phyloP scores from a whole-genome alignment of 2,329 filamentous ascomycete species.

The Botryotinia calthae region DNA sequence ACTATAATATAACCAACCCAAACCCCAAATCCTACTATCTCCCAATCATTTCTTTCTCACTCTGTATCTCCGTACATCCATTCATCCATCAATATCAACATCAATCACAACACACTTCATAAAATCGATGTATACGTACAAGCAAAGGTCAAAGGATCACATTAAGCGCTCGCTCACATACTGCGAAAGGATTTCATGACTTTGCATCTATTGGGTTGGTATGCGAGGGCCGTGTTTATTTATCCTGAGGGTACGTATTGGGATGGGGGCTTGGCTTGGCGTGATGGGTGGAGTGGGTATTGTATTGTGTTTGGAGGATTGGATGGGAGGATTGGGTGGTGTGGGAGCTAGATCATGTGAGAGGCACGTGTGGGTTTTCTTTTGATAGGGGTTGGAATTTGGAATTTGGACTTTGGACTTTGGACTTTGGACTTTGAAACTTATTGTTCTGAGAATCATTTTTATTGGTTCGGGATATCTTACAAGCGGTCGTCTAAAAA shows the following conservation, averaged over 20 bases:
- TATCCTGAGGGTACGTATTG: background rate
- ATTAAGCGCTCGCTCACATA: background rate
- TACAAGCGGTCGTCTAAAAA: background rate
- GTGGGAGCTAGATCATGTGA: background rate
- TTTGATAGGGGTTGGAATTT: too few relatives aligned
- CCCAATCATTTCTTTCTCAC: background rate
- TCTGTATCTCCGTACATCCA: background rate
- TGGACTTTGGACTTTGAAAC: too few relatives aligned
- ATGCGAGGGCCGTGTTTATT: background rate
- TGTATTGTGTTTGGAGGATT: background rate
- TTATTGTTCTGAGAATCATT: background rate
- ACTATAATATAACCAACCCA: fast-evolving
- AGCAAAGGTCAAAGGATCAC: background rate
- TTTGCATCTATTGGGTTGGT: background rate
- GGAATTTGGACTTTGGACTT: background rate
- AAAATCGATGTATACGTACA: too few relatives aligned
- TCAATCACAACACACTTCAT: too few relatives aligned
- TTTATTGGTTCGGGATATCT: fast-evolving
- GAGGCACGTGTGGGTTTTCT: too few relatives aligned
- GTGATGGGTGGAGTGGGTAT: background rate
- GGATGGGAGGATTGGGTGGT: background rate
- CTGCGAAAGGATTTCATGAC: background rate
- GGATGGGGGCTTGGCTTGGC: background rate
- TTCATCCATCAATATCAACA: background rate
- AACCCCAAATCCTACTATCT: background rate